Evolutionary conservation across 192 early-diverging fungal species (phyloP), one percentile per base, ranked within the genome.

Genomic region (Backusella parvicylindrica): DNA sequence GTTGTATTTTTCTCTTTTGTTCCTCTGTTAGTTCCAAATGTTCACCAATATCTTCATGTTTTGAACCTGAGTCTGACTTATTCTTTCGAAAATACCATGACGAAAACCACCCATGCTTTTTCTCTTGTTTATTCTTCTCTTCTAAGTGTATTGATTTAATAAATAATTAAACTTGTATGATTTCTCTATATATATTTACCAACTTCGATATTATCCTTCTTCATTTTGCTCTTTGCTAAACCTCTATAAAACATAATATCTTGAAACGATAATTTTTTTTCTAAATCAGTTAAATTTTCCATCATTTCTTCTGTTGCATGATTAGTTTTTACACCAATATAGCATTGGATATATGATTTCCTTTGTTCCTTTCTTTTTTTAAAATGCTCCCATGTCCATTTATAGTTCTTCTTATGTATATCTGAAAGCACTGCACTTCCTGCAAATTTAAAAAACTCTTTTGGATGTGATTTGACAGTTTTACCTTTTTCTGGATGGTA

Each of bases 171-270:
- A 26, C 47, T 56, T 23, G 31, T 16, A 41, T 31, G 4, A 11
- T 68, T 13, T 68, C 26, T 13, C 30, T 38, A 7, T 0, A 40
- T 38, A 21, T 38, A 43, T 71, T 47, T 77, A 77, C 76, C 71
- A 36, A 89, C 82, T 49, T 80, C 32, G 31, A 86, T 81, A 74
- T 84, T 83, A 64, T 91, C 88, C 78, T 86, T 89, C 30, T 87
- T 80, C 41, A 94, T 76, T 63, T 86, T 80, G 33, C 86, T 81
- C 43, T 88, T 87, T 0, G 92, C 90, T 26, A 89, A 83, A 12
- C 87, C 85, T 13, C 93, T 80, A 70, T 94, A 96, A 63, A 89
- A 85, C 63, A 90, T 84, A 72, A 96, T 92, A 76, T 96, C 94
- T 49, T 94, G 87, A 81, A 87, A 94, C 0, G 87, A 87, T 0